These are phyloP conservation scores for Asterochloris erici DNA, from an alignment of 139 green algal species.

Conservation along the genomic window DNA sequence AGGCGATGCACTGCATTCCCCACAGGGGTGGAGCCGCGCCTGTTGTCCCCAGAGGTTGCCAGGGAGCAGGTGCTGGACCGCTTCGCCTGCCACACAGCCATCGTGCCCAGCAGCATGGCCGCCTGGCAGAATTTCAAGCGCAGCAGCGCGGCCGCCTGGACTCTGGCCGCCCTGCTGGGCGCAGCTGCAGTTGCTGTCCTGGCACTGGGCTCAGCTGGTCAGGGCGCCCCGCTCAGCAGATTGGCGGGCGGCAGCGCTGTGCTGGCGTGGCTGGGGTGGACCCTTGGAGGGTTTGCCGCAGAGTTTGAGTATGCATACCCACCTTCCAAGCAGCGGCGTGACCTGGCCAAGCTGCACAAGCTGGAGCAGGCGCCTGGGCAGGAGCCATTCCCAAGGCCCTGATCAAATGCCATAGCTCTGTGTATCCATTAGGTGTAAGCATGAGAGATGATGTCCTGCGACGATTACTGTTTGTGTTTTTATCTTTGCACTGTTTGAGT, in stretches of 20 bases:
- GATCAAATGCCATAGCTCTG: too few species aligned
- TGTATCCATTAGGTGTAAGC: too few species aligned
- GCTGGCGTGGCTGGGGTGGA: not conserved
- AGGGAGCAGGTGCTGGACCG: constrained; percentile 20
- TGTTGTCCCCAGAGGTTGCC: not conserved
- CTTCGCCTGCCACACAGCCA: constrained; percentile 16
- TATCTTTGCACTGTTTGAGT: too few species aligned
- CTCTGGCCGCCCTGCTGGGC: not conserved
- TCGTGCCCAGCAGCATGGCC: constrained; percentile 17
- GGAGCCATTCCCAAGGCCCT: too few species aligned
- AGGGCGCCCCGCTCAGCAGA: not conserved
- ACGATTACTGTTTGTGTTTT: too few species aligned
- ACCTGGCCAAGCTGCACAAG: constrained; percentile 24
- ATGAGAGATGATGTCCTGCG: too few species aligned
- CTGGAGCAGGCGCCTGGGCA: not conserved
- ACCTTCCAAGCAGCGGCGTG: not conserved
- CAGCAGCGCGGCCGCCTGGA: not conserved
- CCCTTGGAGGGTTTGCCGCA: not conserved
- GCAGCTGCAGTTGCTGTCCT: not conserved
- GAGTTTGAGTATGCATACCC: constrained; percentile 22
- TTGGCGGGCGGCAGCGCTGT: not conserved
- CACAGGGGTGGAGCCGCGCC: not conserved
- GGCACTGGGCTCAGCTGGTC: not conserved
- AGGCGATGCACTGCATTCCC: not conserved
- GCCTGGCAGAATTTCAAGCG: not conserved